phyloP scores from a whole-genome alignment of 179 eudicot species.

The Gypsophila paniculata region DNA sequence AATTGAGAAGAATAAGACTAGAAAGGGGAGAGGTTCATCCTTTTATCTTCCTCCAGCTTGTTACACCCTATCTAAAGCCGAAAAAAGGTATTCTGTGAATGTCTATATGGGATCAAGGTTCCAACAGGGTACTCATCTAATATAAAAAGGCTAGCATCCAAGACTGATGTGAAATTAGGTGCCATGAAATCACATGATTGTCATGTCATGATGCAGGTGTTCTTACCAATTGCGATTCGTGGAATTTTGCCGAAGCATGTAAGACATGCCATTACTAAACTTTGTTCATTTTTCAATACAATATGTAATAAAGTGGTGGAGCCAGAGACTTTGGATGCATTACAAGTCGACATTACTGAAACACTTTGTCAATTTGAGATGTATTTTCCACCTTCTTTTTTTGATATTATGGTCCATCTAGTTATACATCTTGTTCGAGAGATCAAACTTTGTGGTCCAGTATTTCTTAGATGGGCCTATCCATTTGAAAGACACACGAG shows the following conservation, averaged over 20 bases:
- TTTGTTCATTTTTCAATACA: slow-evolving; percentile 15
- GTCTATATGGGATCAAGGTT: no score
- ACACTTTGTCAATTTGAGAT: slow-evolving; percentile 14
- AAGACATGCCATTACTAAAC: background rate
- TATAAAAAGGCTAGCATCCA: no score
- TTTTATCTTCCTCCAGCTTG: slow-evolving; percentile 11
- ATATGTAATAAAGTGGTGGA: slow-evolving; percentile 2
- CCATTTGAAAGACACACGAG: no score
- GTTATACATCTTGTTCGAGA: background rate
- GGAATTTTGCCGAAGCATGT: slow-evolving; percentile 20
- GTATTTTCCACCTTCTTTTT: slow-evolving; percentile 13
- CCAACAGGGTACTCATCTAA: no score
- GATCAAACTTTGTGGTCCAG: background rate
- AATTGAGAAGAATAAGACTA: background rate
- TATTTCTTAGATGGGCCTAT: no score
- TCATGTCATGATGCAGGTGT: no score
- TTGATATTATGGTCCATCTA: background rate
- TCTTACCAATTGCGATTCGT: slow-evolving; percentile 8
- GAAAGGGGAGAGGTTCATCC: background rate
- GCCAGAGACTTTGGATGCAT: background rate
- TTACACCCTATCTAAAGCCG: slow-evolving; percentile 1
- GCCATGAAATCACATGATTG: no score
- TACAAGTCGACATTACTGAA: background rate
- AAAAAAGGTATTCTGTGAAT: background rate
- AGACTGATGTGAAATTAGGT: no score